Evolutionary conservation across 2,329 filamentous ascomycete species (phyloP), one percentile per base, ranked within the genome.

Genomic region (Ophiostoma triangulosporum): DNA sequence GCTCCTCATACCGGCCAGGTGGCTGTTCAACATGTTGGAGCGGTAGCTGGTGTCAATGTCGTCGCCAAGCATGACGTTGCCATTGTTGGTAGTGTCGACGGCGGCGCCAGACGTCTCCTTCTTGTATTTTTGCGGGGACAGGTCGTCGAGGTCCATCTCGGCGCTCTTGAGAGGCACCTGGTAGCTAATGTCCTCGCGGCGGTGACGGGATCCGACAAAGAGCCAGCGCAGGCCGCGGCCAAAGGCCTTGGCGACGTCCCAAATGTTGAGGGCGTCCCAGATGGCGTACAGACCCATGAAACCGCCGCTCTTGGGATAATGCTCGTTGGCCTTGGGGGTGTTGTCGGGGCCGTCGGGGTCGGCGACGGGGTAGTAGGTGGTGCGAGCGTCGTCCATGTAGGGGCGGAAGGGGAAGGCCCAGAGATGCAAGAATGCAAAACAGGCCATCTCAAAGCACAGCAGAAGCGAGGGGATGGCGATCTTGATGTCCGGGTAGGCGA

Each of bases 391-490:
- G 20, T 68, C 66, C 22, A 67, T 71, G 66, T 95, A 95, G 1
- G 81, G 81, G 54, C 75, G 74, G 73, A 83, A 93, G 1, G 86
- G 77, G 63, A 93, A 95, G 2, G 89, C 86, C 73, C 83, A 94
- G 15, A 93, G 68, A 65, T 95, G 88, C 52, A 95, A 68, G 45
- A 89, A 63, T 17, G 85, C 73, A 62, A 95, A 94, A 29, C 86
- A 69, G 8, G 86, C 80, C 88, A 95, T 95, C 67, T 95, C 88
- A 38, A 93, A 71, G 63, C 85, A 90, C 24, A 93, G 78, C 11
- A 94, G 71, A 51, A 91, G 69, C 27, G 82, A 82, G 0, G 88
- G 87, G 27, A 95, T 83, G 51, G 87, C 87, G 46, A 93, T 80
- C 64, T 87, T 86, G 61, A 94, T 74, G 64, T 95, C 88, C 1